Conservation (phyloP, 306 rosid species). For the Comarum palustre region DNA sequence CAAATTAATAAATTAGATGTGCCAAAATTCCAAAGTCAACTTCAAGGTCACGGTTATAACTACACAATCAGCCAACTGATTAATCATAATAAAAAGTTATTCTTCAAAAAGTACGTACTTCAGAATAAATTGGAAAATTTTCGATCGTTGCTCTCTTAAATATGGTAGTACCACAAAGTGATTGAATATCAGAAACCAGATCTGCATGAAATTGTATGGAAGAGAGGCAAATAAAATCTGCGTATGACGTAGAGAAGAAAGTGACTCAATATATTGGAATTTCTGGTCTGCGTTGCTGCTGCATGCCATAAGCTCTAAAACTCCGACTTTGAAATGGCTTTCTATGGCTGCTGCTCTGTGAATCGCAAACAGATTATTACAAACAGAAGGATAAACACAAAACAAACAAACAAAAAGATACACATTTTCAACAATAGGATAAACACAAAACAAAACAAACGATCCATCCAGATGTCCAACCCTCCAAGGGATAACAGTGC, state of each 20-base stretch:
- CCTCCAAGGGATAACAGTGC: no score
- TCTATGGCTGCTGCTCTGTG: neutral
- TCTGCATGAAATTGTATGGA: neutral
- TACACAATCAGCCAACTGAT: slow-evolving; percentile 1
- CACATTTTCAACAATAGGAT: no score
- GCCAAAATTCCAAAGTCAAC: neutral
- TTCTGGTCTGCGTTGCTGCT: neutral
- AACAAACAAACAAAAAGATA: no score
- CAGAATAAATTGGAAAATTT: neutral
- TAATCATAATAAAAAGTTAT: neutral
- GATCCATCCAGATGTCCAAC: no score
- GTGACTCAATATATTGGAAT: neutral
- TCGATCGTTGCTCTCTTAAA: neutral
- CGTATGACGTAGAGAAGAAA: neutral
- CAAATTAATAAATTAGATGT: neutral
- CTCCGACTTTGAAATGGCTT: neutral
- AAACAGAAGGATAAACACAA: no score
- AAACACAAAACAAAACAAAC: no score
- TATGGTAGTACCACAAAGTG: neutral
- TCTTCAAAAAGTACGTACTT: neutral
- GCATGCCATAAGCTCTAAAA: neutral
- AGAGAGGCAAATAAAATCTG: neutral
- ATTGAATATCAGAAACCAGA: neutral
- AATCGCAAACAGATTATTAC: no score
- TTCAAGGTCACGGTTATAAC: neutral